phyloP scores from a whole-genome alignment of 306 rosid species.

The Pyrus betulifolia region DNA sequence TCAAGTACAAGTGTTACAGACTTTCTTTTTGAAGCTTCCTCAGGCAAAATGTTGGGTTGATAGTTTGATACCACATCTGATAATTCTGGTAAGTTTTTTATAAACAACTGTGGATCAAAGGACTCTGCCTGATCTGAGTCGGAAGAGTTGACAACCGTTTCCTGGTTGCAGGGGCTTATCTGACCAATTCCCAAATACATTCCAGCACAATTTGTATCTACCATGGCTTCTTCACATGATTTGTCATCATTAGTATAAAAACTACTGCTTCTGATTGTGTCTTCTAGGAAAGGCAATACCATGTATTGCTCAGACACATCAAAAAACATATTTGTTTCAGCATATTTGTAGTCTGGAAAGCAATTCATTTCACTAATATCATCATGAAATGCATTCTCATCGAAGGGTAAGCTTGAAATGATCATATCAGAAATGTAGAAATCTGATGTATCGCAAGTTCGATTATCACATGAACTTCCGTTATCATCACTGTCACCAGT shows the following conservation, averaged over 20 bases:
- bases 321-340: slow-evolving; percentile 46
- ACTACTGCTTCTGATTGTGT: slow-evolving; percentile 42
- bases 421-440: slow-evolving; percentile 94
- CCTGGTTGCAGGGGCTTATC: slow-evolving; percentile 60
- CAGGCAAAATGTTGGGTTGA: slow-evolving; percentile 42
- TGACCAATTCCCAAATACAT: slow-evolving; percentile 70
- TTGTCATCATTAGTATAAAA: slow-evolving; percentile 30
- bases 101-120: slow-evolving; percentile 84
- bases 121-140: slow-evolving; percentile 63
- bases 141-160: slow-evolving; percentile 37
- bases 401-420: slow-evolving; percentile 63
- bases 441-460: slow-evolving; percentile 78
- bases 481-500: slow-evolving; percentile 43
- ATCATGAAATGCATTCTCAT: slow-evolving; percentile 43
- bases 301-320: slow-evolving; percentile 68
- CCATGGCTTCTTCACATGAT: slow-evolving; percentile 41
- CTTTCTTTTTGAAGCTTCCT: slow-evolving; percentile 52
- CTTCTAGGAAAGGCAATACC: slow-evolving; percentile 78
- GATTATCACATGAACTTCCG: slow-evolving; percentile 44
- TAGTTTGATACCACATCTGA: slow-evolving; percentile 65
- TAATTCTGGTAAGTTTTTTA: slow-evolving; percentile 77
- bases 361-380: slow-evolving; percentile 36
- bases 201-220: slow-evolving; percentile 46
- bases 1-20: slow-evolving; percentile 81
- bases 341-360: slow-evolving; percentile 45